phyloP scores from a whole-genome alignment of 129 eudicot species.

The Centaurea solstitialis region DNA sequence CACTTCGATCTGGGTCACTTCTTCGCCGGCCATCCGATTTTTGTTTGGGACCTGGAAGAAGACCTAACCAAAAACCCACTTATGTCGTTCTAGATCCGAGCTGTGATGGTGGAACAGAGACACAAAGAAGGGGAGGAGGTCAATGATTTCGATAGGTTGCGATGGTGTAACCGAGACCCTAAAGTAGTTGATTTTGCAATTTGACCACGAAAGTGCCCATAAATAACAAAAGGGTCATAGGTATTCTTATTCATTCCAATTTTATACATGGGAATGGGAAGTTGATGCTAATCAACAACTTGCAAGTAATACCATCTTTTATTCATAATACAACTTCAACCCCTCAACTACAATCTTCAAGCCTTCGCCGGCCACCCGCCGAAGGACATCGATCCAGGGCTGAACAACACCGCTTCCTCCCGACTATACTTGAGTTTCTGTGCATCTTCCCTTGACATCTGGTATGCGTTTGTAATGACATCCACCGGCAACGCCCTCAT shows the following conservation, averaged over 20 bases:
- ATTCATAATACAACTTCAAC: constrained; percentile 14
- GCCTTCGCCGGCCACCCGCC: not conserved
- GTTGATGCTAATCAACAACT: constrained; percentile 13
- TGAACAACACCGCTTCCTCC: constrained; percentile 31
- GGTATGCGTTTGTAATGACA: constrained; percentile 37
- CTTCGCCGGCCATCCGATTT: no score
- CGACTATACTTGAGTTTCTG: constrained; percentile 44
- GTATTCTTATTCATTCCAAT: constrained; percentile 20
- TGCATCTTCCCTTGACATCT: constrained; percentile 52
- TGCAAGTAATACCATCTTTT: not conserved
- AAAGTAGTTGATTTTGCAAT: not conserved
- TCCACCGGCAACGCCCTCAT: constrained; percentile 51
- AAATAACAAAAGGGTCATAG: constrained; percentile 2
- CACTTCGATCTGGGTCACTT: no score
- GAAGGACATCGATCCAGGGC: constrained; percentile 3
- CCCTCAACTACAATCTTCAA: not conserved
- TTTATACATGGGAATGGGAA: not conserved
- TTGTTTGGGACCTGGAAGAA: no score
- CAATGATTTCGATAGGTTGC: no score
- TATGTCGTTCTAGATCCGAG: no score
- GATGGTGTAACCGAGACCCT: no score
- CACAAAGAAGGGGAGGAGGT: no score
- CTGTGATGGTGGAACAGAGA: no score
- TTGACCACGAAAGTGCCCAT: constrained; percentile 1
- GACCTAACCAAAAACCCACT: no score